Percentiles rank a stretch among this genome's conserved stretches.
Evolutionary conservation across 345 rosid genomes (phyloP).

Genomic region (Euphorbia peplus): DNA sequence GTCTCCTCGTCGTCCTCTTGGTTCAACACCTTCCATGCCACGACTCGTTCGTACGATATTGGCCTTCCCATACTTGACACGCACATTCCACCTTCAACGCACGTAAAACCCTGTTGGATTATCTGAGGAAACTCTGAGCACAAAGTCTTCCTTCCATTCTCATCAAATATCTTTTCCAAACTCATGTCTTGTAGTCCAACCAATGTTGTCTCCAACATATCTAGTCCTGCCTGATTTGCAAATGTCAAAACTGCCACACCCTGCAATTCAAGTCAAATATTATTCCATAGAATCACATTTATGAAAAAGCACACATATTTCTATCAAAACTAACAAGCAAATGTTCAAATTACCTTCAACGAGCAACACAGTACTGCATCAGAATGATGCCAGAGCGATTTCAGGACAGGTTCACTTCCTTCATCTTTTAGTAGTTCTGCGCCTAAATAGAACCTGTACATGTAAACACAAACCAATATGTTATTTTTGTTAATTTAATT

Average conservation of each 20-base stretch:
- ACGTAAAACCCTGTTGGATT: conserved; percentile 59
- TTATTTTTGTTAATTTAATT: background rate
- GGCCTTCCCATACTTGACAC: conserved; percentile 87
- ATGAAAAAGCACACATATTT: background rate
- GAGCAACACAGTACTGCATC: conserved; percentile 95
- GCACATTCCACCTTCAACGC: conserved; percentile 76
- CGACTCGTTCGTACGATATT: conserved; percentile 72
- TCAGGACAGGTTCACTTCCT: conserved; percentile 74
- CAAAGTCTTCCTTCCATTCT: conserved; percentile 27
- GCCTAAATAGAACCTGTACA: conserved; percentile 75
- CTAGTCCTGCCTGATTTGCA: conserved; percentile 33
- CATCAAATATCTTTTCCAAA: conserved; percentile 31
- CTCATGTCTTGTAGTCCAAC: conserved; percentile 31
- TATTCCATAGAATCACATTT: background rate
- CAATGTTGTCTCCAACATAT: conserved; percentile 33
- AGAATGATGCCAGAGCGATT: conserved; percentile 80
- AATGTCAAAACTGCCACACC: conserved; percentile 28
- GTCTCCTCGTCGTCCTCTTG: conserved; percentile 54
- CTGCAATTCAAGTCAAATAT: conserved; percentile 12
- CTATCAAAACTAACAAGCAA: background rate
- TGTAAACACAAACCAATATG: background rate
- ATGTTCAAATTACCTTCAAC: conserved; percentile 41
- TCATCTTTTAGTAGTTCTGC: conserved; percentile 76
- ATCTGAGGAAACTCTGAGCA: conserved; percentile 34
- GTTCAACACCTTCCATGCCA: conserved; percentile 82